Percentiles rank a stretch among this genome's conserved stretches.
Evolutionary conservation across 495 filamentous ascomycete species (phyloP).

Genomic region (Darksidea phi): DNA sequence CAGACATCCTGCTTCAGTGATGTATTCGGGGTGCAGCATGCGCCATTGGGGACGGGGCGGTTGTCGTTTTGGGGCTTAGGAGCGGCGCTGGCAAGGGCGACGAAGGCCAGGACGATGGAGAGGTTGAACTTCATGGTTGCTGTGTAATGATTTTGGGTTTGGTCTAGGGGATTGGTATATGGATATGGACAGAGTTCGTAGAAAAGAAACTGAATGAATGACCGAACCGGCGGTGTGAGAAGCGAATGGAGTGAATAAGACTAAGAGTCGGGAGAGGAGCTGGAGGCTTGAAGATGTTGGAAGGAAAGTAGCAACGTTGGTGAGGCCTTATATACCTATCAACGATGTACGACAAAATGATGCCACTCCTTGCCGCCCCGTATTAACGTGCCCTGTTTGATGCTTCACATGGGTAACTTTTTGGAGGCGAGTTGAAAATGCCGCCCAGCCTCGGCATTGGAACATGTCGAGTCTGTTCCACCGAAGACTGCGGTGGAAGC

Average conservation of each 20-base stretch:
- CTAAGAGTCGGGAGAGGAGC: neutral
- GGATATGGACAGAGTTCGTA: neutral
- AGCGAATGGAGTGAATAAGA: neutral
- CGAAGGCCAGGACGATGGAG: slow-evolving; percentile 7
- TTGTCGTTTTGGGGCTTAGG: slow-evolving; percentile 9
- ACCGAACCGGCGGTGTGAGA: slow-evolving; percentile 14
- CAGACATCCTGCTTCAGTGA: slow-evolving; percentile 21
- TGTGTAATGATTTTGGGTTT: neutral
- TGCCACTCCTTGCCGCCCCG: no score
- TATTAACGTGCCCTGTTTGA: neutral
- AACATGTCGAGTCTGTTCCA: neutral
- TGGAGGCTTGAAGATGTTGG: neutral
- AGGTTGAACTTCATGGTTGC: slow-evolving; percentile 12
- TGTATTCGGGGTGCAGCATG: slow-evolving; percentile 17
- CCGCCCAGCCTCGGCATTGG: no score
- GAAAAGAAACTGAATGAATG: neutral
- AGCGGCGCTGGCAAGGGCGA: neutral
- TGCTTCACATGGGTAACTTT: neutral
- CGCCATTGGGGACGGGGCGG: slow-evolving; percentile 21
- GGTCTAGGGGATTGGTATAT: neutral
- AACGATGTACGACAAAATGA: no score
- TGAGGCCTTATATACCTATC: no score
- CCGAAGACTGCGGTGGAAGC: neutral
- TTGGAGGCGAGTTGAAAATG: slow-evolving; percentile 1
- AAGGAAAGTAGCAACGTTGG: no score